Evolutionary conservation across 805 yeast species (phyloP).

Genomic region (Metschnikowia matae): DNA sequence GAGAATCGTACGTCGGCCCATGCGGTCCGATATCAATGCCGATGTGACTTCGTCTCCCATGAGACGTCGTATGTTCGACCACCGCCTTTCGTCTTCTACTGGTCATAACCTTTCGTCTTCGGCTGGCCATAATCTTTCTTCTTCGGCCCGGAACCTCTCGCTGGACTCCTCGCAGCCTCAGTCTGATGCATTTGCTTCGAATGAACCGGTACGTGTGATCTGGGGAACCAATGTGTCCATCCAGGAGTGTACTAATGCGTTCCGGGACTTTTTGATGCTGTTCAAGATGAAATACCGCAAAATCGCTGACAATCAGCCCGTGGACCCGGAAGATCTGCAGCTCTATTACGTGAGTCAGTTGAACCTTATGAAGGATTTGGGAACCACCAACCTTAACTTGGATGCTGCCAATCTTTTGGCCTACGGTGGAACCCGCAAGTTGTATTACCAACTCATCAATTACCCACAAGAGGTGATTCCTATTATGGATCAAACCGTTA

Average conservation of each 20-base stretch:
- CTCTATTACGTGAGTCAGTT: slow-evolving; percentile 70
- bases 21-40: slow-evolving; percentile 80
- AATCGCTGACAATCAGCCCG: slow-evolving; percentile 38
- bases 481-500: slow-evolving; percentile 93
- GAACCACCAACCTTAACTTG: slow-evolving; percentile 76
- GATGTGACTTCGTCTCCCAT: slow-evolving; percentile 62
- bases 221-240: slow-evolving; percentile 99
- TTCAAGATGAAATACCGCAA: slow-evolving; percentile 77
- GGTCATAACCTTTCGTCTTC: slow-evolving; percentile 14
- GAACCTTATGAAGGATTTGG: slow-evolving; percentile 70
- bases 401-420: slow-evolving; percentile 79
- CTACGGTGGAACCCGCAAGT: slow-evolving; percentile 67
- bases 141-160: slow-evolving; percentile 4
- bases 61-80: slow-evolving; percentile 54
- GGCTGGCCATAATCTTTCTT: slow-evolving; percentile 5
- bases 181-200: slow-evolving; percentile 28
- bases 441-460: slow-evolving; percentile 81
- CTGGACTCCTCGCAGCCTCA: slow-evolving; percentile 24
- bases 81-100: slow-evolving; percentile 19
- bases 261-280: slow-evolving; percentile 78
- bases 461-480: slow-evolving; percentile 97
- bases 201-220: slow-evolving; percentile 83
- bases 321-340: slow-evolving; percentile 59
- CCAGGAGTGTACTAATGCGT: slow-evolving; percentile 75
- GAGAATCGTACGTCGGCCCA: slow-evolving; percentile 44